Evolutionary conservation across 1,284 basidiomycete genomes (phyloP).

Genomic region (Marasmius sp.): DNA sequence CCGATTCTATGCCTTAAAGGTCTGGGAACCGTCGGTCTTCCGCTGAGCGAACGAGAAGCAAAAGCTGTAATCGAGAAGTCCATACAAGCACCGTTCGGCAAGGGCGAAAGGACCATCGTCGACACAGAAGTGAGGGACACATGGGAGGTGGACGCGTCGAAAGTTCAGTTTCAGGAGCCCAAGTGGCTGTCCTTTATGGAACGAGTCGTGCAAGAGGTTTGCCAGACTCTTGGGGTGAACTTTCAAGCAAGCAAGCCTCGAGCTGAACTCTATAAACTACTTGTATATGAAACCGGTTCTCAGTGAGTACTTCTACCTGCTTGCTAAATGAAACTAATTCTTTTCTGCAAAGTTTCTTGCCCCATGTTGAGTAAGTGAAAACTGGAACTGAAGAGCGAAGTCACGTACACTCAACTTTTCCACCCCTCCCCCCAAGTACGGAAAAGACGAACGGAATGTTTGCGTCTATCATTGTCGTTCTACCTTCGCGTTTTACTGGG

Average conservation of each 20-base stretch:
- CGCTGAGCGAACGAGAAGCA: slow-evolving; percentile 37
- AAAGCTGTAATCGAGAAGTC: slow-evolving; percentile 26
- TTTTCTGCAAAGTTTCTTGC: not conserved
- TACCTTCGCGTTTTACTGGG: slow-evolving; percentile 43
- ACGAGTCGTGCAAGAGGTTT: not conserved
- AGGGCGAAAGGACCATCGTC: slow-evolving; percentile 34
- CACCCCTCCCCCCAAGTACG: slow-evolving; percentile 29
- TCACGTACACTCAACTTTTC: not conserved
- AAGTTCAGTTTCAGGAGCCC: slow-evolving; percentile 16
- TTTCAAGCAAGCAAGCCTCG: not conserved
- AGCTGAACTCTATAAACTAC: not conserved
- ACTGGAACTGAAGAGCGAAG: not conserved
- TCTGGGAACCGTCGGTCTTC: slow-evolving; percentile 33
- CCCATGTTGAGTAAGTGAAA: not conserved
- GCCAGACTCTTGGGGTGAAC: not conserved
- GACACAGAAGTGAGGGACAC: slow-evolving; percentile 40
- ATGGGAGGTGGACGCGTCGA: slow-evolving; percentile 37
- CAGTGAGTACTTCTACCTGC: not conserved
- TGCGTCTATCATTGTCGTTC: slow-evolving; percentile 42
- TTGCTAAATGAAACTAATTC: not conserved
- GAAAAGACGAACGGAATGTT: slow-evolving; percentile 44
- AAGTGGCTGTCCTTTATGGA: not conserved
- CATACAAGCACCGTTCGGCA: slow-evolving; percentile 38
- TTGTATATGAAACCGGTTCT: slow-evolving; percentile 1
- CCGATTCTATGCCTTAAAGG: slow-evolving; percentile 22